phyloP scores from a whole-genome alignment of 345 rosid species.

The Geranium rotundifolium region DNA sequence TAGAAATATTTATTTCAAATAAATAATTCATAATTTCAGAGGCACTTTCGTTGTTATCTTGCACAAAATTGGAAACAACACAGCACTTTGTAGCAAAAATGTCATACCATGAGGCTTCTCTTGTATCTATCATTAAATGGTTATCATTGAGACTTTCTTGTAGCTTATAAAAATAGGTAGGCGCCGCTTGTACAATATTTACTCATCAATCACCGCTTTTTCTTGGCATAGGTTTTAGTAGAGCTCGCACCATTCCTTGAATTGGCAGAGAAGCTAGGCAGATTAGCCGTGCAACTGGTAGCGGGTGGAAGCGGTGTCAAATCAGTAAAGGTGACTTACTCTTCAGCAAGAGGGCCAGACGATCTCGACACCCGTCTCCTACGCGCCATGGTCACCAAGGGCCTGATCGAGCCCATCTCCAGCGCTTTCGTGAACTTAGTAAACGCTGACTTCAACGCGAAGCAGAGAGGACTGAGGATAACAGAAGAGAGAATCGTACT shows the following conservation, averaged over 20 bases:
- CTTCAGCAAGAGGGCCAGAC: slow-evolving; percentile 55
- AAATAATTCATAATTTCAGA: too few species aligned
- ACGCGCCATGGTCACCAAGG: slow-evolving; percentile 64
- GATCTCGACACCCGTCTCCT: slow-evolving; percentile 70
- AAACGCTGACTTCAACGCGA: slow-evolving; percentile 58
- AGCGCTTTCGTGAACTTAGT: slow-evolving; percentile 52
- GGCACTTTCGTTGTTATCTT: too few species aligned
- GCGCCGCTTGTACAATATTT: too few species aligned
- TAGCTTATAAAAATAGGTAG: too few species aligned
- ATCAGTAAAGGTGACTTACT: slow-evolving; percentile 40
- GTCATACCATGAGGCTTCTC: too few species aligned
- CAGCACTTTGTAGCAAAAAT: too few species aligned
- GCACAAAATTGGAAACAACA: too few species aligned
- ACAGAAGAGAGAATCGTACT: slow-evolving; percentile 41
- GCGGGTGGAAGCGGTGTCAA: slow-evolving; percentile 63
- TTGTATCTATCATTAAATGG: too few species aligned
- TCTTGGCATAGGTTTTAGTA: slow-evolving; percentile 25
- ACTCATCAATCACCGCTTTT: too few species aligned
- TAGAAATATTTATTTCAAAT: too few species aligned
- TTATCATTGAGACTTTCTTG: too few species aligned
- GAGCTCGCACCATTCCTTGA: slow-evolving; percentile 52
- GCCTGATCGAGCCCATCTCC: slow-evolving; percentile 55
- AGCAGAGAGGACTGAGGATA: slow-evolving; percentile 48
- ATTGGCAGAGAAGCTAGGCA: slow-evolving; percentile 54
- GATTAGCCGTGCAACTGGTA: slow-evolving; percentile 57